Evolutionary conservation across 768 basidiomycete genomes (phyloP), one percentile per base, ranked within the genome.

Genomic region (Boletus speciosus): DNA sequence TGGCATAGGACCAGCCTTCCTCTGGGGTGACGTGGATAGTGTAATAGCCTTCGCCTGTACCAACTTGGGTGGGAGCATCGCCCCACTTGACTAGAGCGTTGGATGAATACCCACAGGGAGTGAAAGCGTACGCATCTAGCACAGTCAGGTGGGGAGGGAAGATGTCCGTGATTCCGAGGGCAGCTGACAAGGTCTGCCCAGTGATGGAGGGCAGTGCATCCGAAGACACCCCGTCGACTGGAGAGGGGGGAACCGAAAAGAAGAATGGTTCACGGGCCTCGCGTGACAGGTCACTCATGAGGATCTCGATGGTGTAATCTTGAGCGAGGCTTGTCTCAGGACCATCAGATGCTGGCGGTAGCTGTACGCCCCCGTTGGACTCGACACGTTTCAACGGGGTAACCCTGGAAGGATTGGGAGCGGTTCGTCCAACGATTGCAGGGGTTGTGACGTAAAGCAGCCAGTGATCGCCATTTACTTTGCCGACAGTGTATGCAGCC

Each of bases 11-110:
- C 90, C 93, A 98, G 52, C 91, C 96, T 63, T 90, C 86, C 71
- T 98, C 97, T 27, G 97, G 97, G 1, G 97, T 99, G 55, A 98
- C 96, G 69, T 99, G 97, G 52, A 99, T 96, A 7, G 93, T 98
- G 69, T 92, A 98, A 72, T 99, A 99, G 37, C 96, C 93, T 71
- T 98, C 97, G 15, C 84, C 83, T 21, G 45, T 50, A 21, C 57
- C 54, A 32, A 52, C 58, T 35, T 71, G 63, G 51, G 68, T 52
- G 29, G 53, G 58, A 14, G 37, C 47, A 44, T 60, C 66, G 15
- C 75, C 78, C 83, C 81, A 91, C 66, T 78, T 84, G 63, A 84
- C 76, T 11, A 98, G 83, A 10, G 93, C 93, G 68, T 99, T 99
- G 57, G 91, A 88, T 4, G 90, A 93, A 68, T 97, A 99, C 25